A percentile compares a stretch with the other conserved stretches of the same genome.
Evolutionary conservation across 306 rosid genomes (phyloP).

Genomic region (Medicago lupulina): DNA sequence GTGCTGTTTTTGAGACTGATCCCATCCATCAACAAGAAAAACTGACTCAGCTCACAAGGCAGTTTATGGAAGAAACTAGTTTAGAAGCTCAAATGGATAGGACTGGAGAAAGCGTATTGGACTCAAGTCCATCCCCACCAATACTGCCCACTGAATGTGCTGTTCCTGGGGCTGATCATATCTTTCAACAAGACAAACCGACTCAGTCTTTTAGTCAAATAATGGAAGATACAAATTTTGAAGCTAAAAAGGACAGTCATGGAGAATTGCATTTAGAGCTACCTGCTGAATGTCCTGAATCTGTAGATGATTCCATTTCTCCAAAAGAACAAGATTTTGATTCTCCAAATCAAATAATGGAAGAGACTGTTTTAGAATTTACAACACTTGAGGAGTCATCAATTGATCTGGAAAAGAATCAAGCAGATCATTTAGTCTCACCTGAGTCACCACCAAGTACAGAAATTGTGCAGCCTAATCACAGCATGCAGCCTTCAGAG

Average conservation of each 20-base stretch:
- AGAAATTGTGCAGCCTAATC: conserved; percentile 54
- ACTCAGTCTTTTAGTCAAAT: conserved; percentile 45
- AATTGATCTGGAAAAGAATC: conserved; percentile 48
- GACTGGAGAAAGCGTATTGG: conserved; percentile 35
- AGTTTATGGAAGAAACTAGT: conserved; percentile 45
- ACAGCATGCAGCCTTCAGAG: conserved; percentile 45
- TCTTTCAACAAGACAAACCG: conserved; percentile 31
- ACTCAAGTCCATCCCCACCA: conserved; percentile 50
- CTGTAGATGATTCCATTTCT: conserved; percentile 42
- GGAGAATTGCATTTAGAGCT: conserved; percentile 34
- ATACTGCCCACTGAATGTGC: conserved; percentile 39
- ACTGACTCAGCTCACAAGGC: conserved; percentile 42
- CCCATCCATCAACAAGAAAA: conserved; percentile 36
- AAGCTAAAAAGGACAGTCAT: conserved; percentile 43
- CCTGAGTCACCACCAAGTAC: conserved; percentile 42
- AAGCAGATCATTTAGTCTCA: conserved; percentile 43
- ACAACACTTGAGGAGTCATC: conserved; percentile 45
- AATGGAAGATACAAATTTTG: conserved; percentile 49
- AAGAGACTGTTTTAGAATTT: conserved; percentile 50
- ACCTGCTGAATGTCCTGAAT: conserved; percentile 41
- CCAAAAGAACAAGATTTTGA: conserved; percentile 33
- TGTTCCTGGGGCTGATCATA: conserved; percentile 40
- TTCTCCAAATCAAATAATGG: conserved; percentile 47
- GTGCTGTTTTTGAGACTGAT: conserved; percentile 37
- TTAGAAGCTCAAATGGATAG: conserved; percentile 46